phyloP scores from a whole-genome alignment of 2,329 filamentous ascomycete species.

The Orbilia blumenaviensis region DNA sequence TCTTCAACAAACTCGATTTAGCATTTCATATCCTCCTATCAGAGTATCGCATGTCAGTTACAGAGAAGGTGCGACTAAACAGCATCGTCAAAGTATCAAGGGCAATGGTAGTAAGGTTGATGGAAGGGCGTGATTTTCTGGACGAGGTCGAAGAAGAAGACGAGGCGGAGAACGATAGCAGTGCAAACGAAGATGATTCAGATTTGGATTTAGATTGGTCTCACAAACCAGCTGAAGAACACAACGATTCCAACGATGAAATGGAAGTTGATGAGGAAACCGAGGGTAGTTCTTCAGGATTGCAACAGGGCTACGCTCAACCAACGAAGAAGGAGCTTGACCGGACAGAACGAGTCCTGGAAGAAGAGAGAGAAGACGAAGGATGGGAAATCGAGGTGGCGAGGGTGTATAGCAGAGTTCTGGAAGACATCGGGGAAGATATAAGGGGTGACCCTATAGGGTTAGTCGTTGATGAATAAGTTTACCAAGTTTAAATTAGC shows the following conservation, averaged over 20 bases:
- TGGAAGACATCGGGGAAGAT: constrained; percentile 40
- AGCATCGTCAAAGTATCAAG: constrained; percentile 50
- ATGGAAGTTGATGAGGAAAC: constrained; percentile 48
- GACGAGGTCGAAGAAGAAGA: background rate
- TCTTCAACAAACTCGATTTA: constrained; percentile 51
- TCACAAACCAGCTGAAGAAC: no score
- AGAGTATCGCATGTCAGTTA: constrained; percentile 30
- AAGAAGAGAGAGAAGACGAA: constrained; percentile 50
- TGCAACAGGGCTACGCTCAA: constrained; percentile 26
- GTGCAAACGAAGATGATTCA: constrained; percentile 21
- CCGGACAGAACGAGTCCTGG: constrained; percentile 32
- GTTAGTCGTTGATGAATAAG: constrained; percentile 31
- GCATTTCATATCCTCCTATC: constrained; percentile 45
- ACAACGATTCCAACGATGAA: background rate
- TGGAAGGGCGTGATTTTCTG: constrained; percentile 39
- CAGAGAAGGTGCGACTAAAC: constrained; percentile 45
- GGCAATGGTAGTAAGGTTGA: constrained; percentile 48
- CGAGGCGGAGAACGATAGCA: no score
- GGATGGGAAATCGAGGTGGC: constrained; percentile 52
- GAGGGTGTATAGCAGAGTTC: constrained; percentile 48
- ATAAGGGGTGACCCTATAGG: constrained; percentile 45
- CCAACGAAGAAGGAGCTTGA: constrained; percentile 36
- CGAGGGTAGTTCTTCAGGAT: constrained; percentile 16
- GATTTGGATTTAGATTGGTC: constrained; percentile 26
- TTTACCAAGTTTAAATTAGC: background rate